Percentiles rank a stretch among this genome's conserved stretches.
These are phyloP conservation scores for Coemansia javaensis DNA, from an alignment of 192 early-diverging fungal genomes.

Conservation along the genomic window DNA sequence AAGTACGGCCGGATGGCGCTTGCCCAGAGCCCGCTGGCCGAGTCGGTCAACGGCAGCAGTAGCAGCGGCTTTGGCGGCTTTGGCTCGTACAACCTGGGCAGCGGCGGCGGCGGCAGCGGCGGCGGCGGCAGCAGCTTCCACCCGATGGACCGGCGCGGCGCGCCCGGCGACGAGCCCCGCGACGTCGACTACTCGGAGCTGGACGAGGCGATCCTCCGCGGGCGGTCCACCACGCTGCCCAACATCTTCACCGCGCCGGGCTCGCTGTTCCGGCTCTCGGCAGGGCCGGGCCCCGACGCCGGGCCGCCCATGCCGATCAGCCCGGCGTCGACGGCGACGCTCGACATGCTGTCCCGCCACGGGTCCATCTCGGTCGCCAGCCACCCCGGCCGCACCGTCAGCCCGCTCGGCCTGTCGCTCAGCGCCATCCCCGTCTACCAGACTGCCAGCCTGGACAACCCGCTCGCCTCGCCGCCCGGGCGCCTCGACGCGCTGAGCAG, in stretches of 20 bases:
- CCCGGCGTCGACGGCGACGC: slow-evolving; percentile 23
- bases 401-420: slow-evolving; percentile 36
- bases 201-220: slow-evolving; percentile 48
- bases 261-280: slow-evolving; percentile 25
- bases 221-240: slow-evolving; percentile 43
- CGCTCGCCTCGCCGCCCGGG: slow-evolving; percentile 6
- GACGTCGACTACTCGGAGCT: slow-evolving; percentile 41
- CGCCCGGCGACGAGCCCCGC: not conserved
- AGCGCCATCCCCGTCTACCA: slow-evolving; percentile 34
- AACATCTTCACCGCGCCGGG: slow-evolving; percentile 37
- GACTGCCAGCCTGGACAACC: slow-evolving; percentile 40
- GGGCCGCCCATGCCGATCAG: slow-evolving; percentile 18
- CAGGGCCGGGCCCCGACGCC: slow-evolving; percentile 6
- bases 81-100: not conserved
- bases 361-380: slow-evolving; percentile 33
- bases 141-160: too few species aligned
- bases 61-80: not conserved
- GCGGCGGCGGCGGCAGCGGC: not conserved
- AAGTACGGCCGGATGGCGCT: slow-evolving; percentile 24
- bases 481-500: slow-evolving; percentile 6
- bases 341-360: slow-evolving; percentile 40
- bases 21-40: slow-evolving; percentile 3
- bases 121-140: too few species aligned
- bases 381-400: slow-evolving; percentile 37
- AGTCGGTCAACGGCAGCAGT: not conserved